Base-by-base conservation (phyloP, 2,329 filamentous ascomycete genomes). In the Aureobasidium sp. region DNA sequence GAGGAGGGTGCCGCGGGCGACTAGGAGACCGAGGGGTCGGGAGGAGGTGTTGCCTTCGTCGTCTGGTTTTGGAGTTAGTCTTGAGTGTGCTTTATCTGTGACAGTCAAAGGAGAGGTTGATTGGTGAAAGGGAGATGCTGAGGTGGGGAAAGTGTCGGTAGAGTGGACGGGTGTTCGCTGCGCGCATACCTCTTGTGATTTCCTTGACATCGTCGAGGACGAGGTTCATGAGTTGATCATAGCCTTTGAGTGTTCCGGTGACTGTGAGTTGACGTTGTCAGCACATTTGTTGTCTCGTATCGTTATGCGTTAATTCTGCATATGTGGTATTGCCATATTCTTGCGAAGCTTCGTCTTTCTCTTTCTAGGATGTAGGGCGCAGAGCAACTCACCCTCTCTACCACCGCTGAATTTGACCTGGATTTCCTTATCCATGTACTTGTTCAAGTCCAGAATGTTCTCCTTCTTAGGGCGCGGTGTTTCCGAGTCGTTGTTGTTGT, bases 391-490 rank as follows among this genome's bases (percentile, higher is more conserved):
- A 94, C 91, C 90, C 81, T 97, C 91, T 64, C 93, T 81, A 1
- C 94, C 94, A 45, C 94, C 94, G 71, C 91, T 97, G 76, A 99
- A 97, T 78, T 97, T 97, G 73, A 99, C 92, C 10, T 84, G 89
- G 68, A 99, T 91, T 72, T 88, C 83, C 83, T 97, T 96, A 76
- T 99, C 91, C 88, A 96, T 91, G 76, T 97, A 99, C 79, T 96
- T 96, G 73, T 82, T 85, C 70, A 99, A 77, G 72, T 99, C 93
- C 59, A 99, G 84, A 70, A 99, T 99, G 75, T 97, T 97, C 77
- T 99, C 94, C 81, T 97, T 97, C 85, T 96, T 97, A 64, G 91
- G 90, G 69, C 87, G 85, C 69, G 59, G 63, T 59, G 62, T 64
- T 58, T 59, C 62, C 61, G 47, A 62, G 21, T 67, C 67, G 14